phyloP scores from a whole-genome alignment of 2,329 filamentous ascomycete species.

The Ophiostoma tasmaniense region DNA sequence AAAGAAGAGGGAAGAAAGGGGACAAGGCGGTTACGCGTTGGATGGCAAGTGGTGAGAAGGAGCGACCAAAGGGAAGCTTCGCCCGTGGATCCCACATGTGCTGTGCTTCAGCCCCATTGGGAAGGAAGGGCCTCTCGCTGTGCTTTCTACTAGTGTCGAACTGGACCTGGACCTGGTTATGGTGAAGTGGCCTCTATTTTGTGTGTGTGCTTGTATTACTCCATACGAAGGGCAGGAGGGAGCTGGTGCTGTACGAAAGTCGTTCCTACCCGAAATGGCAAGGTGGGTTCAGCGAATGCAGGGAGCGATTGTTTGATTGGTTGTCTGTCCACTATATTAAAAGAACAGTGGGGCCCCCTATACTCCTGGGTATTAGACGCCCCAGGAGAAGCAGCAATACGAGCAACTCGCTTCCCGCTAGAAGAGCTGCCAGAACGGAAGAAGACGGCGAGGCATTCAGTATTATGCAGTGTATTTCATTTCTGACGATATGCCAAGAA shows the following conservation, averaged over 20 bases:
- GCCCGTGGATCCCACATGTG: neutral
- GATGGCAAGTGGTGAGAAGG: conserved; percentile 5
- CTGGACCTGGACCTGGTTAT: neutral
- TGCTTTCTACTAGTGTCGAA: neutral
- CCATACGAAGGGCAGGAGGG: neutral
- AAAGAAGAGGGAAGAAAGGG: conserved; percentile 6
- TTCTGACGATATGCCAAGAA: neutral
- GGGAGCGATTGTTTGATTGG: neutral
- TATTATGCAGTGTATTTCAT: neutral
- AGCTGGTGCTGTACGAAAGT: neutral
- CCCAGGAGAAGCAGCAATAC: neutral
- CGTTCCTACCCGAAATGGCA: neutral
- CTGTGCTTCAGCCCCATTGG: conserved; percentile 5
- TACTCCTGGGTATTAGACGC: neutral
- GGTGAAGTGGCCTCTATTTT: conserved; percentile 10
- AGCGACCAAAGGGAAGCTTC: conserved; percentile 5
- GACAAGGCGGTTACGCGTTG: neutral
- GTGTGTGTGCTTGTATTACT: neutral
- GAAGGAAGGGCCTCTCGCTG: neutral
- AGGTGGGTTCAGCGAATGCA: neutral
- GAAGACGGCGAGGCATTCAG: neutral
- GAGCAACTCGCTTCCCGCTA: neutral
- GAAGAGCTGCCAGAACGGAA: neutral
- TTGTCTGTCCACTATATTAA: neutral
- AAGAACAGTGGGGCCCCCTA: conserved; percentile 2